These are phyloP conservation scores for Cinnamomum chago DNA, from an alignment of 164 flowering plant species.

Conservation along the genomic window DNA sequence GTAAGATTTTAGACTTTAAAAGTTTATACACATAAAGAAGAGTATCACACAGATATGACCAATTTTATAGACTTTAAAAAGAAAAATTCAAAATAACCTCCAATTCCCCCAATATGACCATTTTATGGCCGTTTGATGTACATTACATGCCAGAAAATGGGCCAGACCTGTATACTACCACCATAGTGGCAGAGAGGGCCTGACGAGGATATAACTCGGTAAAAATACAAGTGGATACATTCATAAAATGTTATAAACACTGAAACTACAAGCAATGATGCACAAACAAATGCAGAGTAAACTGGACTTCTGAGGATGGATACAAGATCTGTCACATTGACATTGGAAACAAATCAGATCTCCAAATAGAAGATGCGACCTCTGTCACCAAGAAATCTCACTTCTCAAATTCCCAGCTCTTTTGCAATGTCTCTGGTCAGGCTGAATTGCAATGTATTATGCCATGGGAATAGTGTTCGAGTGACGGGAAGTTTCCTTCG, in stretches of 20 bases:
- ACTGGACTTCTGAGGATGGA: not conserved
- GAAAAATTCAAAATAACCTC: too few relatives aligned
- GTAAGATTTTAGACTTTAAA: too few relatives aligned
- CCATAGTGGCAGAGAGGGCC: not conserved
- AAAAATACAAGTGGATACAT: not conserved
- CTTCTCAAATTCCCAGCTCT: constrained; percentile 68
- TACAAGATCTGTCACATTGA: not conserved
- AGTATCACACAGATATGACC: too few relatives aligned
- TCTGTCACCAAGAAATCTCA: constrained; percentile 14
- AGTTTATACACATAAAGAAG: too few relatives aligned
- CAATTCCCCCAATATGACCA: too few relatives aligned
- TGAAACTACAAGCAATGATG: not conserved
- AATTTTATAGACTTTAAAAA: too few relatives aligned
- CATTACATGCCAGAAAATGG: too few relatives aligned
- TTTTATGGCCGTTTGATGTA: too few relatives aligned
- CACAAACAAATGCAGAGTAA: not conserved
- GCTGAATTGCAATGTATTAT: constrained; percentile 40
- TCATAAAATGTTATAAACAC: not conserved
- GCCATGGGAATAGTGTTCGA: constrained; percentile 96
- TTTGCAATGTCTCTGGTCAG: constrained; percentile 17
- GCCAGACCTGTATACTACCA: too few relatives aligned
- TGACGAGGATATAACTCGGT: not conserved
- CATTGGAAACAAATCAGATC: not conserved
- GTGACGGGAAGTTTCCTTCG: constrained; percentile 97
- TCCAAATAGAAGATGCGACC: not conserved